Conservation (phyloP, 2,329 filamentous ascomycete genomes). For the Fusarium hostae region DNA sequence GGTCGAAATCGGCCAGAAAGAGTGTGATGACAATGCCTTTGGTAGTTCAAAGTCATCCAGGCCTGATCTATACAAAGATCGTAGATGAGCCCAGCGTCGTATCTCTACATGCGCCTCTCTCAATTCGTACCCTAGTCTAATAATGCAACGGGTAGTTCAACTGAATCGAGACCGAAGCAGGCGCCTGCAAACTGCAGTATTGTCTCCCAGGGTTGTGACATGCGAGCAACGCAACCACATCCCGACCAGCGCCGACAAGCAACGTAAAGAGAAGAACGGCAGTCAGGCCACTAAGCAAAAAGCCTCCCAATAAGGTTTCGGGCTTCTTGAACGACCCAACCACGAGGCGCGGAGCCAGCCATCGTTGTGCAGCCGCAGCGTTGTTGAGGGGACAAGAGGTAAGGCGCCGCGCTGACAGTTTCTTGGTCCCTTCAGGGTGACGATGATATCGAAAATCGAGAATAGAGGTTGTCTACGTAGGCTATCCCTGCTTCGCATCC, state of each 20-base stretch:
- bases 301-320: slow-evolving; percentile 5
- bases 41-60: neutral
- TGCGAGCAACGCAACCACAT: neutral
- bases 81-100: slow-evolving; percentile 3
- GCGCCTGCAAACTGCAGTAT: slow-evolving; percentile 29
- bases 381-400: slow-evolving; percentile 13
- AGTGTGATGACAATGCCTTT: neutral
- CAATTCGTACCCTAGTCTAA: slow-evolving; percentile 11
- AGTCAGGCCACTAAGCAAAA: slow-evolving; percentile 17
- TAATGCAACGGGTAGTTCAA: slow-evolving; percentile 31
- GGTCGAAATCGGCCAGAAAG: neutral
- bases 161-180: slow-evolving; percentile 35
- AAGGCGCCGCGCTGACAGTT: slow-evolving; percentile 16
- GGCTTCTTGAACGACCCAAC: slow-evolving; percentile 7
- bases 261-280: slow-evolving; percentile 7
- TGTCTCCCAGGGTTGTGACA: slow-evolving; percentile 17
- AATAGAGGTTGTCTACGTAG: slow-evolving; percentile 23
- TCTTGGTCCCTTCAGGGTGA: slow-evolving; percentile 22
- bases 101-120: slow-evolving; percentile 10
- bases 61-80: slow-evolving; percentile 22
- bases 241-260: slow-evolving; percentile 5
- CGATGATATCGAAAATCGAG: slow-evolving; percentile 24
- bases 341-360: slow-evolving; percentile 7
- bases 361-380: slow-evolving; percentile 2
- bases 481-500: slow-evolving; percentile 10